These are phyloP conservation scores for Urochloa ruziziensis DNA, from an alignment of 176 grass and related monocot genomes.

Conservation along the genomic window DNA sequence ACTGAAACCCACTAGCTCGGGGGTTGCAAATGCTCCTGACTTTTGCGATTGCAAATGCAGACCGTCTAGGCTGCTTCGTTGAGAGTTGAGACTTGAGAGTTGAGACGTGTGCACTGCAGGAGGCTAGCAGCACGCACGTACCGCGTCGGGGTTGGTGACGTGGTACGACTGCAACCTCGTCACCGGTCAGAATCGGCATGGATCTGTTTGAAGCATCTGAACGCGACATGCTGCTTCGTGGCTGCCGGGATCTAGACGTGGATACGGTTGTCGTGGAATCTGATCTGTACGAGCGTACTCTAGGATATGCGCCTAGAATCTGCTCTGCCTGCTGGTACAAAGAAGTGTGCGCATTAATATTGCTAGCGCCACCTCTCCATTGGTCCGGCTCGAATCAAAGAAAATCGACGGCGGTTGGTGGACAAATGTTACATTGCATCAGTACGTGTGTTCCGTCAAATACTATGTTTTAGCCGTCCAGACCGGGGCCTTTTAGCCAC, in stretches of 20 bases:
- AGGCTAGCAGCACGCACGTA: background rate
- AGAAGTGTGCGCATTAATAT: background rate
- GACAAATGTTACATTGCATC: background rate
- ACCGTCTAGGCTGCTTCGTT: too few species aligned
- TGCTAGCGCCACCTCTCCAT: background rate
- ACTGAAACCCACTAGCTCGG: background rate
- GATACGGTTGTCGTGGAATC: too few species aligned
- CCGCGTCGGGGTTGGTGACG: background rate
- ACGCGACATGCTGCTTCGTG: background rate
- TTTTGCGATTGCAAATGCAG: too few species aligned
- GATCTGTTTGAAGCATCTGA: background rate
- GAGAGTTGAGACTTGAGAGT: too few species aligned
- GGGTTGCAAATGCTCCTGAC: too few species aligned
- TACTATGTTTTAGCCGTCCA: background rate
- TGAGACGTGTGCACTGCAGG: background rate
- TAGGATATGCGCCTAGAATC: too few species aligned
- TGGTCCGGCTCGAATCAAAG: background rate
- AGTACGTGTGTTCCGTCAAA: background rate
- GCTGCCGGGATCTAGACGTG: background rate
- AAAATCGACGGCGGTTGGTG: background rate
- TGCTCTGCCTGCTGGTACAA: background rate
- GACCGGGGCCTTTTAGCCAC: background rate
- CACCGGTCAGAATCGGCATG: background rate
- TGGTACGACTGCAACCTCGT: background rate
- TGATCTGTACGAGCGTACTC: background rate